A percentile compares a stretch with the other conserved stretches of the same genome.
Evolutionary conservation across 805 yeast genomes (phyloP).

Genomic region (Saccharomyces jurei): DNA sequence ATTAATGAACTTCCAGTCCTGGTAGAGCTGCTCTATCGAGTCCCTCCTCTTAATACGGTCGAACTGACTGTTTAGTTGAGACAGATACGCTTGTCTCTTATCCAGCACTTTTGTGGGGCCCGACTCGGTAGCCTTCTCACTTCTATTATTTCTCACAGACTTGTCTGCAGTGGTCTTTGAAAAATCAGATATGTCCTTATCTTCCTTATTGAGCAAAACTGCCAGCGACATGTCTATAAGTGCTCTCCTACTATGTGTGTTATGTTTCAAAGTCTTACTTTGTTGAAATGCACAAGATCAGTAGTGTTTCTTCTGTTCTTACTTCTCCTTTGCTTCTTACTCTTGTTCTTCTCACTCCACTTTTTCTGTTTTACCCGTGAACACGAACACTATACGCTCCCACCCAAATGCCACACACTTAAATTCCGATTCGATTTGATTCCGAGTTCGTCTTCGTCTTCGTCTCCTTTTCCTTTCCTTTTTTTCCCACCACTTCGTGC

Average conservation of each 20-base stretch:
- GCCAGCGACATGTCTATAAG: slow-evolving; percentile 22
- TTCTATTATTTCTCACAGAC: not conserved
- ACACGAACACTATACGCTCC: not conserved
- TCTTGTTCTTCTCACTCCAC: not conserved
- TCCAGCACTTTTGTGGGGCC: not conserved
- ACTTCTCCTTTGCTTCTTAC: not conserved
- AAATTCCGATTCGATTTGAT: not conserved
- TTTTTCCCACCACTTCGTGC: not conserved
- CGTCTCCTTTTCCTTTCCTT: not conserved
- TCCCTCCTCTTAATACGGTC: slow-evolving; percentile 18
- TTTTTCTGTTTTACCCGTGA: not conserved
- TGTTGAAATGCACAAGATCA: not conserved
- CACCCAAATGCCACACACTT: not conserved
- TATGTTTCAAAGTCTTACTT: not conserved
- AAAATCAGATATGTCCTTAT: slow-evolving; percentile 9
- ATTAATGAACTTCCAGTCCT: slow-evolving; percentile 30
- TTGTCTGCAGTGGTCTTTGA: not conserved
- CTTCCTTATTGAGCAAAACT: slow-evolving; percentile 25
- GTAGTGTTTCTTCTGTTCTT: not conserved
- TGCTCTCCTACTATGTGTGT: not conserved
- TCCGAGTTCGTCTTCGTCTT: not conserved
- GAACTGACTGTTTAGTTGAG: slow-evolving; percentile 16
- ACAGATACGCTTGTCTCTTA: slow-evolving; percentile 9
- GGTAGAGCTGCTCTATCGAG: slow-evolving; percentile 20
- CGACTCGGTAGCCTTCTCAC: not conserved